Evolutionary conservation across 2,329 filamentous ascomycete species (phyloP).

Genomic region (Colletotrichum scovillei): DNA sequence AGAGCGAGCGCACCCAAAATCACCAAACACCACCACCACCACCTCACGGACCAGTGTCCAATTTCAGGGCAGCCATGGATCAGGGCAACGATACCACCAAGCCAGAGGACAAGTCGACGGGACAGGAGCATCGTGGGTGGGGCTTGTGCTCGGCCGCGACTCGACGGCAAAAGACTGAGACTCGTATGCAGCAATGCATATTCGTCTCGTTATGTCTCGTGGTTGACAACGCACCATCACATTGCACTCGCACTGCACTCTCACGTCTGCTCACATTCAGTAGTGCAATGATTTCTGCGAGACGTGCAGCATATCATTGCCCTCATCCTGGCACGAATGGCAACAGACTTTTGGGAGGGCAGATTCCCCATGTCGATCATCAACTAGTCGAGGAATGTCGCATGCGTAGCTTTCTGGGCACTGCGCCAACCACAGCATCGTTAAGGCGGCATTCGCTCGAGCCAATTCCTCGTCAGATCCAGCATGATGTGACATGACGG

Average conservation of each 20-base stretch:
- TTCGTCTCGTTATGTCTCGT: constrained; percentile 22
- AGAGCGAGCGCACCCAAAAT: constrained; percentile 4
- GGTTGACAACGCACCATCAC: constrained; percentile 33
- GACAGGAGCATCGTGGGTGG: constrained; percentile 29
- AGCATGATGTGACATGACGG: not conserved
- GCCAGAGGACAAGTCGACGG: not conserved
- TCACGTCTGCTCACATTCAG: not conserved
- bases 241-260: not conserved
- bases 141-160: not conserved
- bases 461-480: not conserved
- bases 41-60: not conserved
- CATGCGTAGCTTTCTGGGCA: constrained; percentile 16
- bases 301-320: not conserved
- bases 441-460: constrained; percentile 1
- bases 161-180: constrained; percentile 5
- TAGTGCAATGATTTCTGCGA: not conserved
- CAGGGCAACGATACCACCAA: not conserved
- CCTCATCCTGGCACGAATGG: constrained; percentile 19
- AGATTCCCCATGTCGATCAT: constrained; percentile 32
- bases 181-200: constrained; percentile 10
- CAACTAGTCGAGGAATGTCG: constrained; percentile 26
- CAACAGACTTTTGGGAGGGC: not conserved
- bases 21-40: not conserved
- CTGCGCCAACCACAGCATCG: not conserved
- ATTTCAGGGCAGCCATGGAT: not conserved